Conservation (phyloP, 2,329 filamentous ascomycete species). For the Diplodia mutila region DNA sequence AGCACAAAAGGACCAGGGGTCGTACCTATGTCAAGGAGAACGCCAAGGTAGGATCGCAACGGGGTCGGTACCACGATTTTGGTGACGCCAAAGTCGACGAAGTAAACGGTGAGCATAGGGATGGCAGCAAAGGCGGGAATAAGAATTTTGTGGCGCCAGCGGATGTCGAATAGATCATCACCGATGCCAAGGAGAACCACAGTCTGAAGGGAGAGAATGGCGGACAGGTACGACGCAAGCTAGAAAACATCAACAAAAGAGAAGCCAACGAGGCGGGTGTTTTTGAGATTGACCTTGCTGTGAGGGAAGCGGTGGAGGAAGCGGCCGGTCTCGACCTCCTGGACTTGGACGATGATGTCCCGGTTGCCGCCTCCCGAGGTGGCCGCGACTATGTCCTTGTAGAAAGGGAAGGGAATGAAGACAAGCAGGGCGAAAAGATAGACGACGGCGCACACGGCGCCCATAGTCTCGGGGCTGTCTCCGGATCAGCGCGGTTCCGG, state of each 20-base stretch:
- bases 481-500: conserved; percentile 10
- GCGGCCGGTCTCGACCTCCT: conserved; percentile 78
- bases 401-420: conserved; percentile 96
- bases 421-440: conserved; percentile 87
- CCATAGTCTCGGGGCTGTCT: conserved; percentile 86
- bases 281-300: conserved; percentile 66
- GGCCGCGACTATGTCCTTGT: conserved; percentile 94
- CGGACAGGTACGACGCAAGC: conserved; percentile 93
- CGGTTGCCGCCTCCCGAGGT: conserved; percentile 92
- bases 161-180: conserved; percentile 96
- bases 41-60: conserved; percentile 80
- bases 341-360: conserved; percentile 76
- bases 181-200: conserved; percentile 90
- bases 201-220: conserved; percentile 87
- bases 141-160: conserved; percentile 98
- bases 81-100: conserved; percentile 97
- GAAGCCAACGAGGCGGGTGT: neutral
- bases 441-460: conserved; percentile 86
- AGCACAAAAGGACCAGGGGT: neutral
- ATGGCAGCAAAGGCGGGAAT: conserved; percentile 94
- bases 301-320: conserved; percentile 92
- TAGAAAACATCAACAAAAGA: conserved; percentile 42
- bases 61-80: conserved; percentile 89
- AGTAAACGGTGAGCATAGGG: conserved; percentile 94
- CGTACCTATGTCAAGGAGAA: conserved; percentile 75